Base-by-base conservation (phyloP, 495 filamentous ascomycete species). In the Aspergillus campestris region DNA sequence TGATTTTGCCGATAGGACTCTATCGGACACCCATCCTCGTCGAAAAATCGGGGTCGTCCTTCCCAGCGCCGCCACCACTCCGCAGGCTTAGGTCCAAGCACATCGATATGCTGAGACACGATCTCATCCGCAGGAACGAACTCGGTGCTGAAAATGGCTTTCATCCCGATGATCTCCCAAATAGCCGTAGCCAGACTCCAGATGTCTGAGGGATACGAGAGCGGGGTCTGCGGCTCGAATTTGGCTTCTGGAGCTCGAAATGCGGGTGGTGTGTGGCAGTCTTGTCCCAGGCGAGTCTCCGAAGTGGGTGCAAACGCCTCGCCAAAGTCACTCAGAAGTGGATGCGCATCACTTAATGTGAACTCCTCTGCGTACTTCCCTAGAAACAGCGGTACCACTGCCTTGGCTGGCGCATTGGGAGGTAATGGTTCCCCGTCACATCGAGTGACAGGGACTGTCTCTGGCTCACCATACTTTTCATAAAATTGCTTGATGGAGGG, bases 111-210 rank as follows among this genome's bases (percentile, higher is more conserved):
- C 36, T 64, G 53, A 12, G 50, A 42, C 1, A 51, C 31, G 27
- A 66, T 44, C 11, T 65, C 53, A 48, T 62, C 63, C 8, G 38
- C 55, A 27, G 38, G 10, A 1, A 48, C 47, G 34, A 44, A 64
- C 1, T 65, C 57, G 7, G 27, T 56, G 49, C 53, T 62, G 32
- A 67, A 63, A 10, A 64, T 56, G 0, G 63, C 36, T 40, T 61
- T 58, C 58, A 67, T 64, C 11, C 60, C 59, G 1, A 65, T 31
- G 33, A 71, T 66, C 33, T 67, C 64, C 62, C 62, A 67, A 27
- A 65, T 64, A 15, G 57, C 39, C 4, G 46, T 53, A 15, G 59
- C 62, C 7, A 69, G 39, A 44, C 66, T 65, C 62, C 58, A 69
- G 18, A 69, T 64, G 40, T 69, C 65, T 9, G 57, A 38, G 5